Percentiles rank a stretch among this genome's conserved stretches.
Evolutionary conservation across 148 eudicot genomes (phyloP).

Genomic region (Salicornia ramosissima): DNA sequence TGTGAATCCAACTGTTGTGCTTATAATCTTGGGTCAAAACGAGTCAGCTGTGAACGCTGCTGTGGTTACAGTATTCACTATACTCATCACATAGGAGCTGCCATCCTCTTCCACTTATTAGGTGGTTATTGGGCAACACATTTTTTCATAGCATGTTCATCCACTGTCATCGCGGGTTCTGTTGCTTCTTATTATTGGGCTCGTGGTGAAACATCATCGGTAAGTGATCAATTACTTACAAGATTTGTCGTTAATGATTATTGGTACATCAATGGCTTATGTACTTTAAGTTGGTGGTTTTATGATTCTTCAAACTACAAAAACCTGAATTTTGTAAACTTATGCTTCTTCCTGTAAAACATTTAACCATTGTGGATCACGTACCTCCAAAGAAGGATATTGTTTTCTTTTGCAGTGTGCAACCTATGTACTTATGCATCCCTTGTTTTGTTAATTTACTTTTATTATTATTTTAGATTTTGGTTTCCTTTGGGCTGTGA

Average conservation of each 20-base stretch:
- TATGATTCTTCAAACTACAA: neutral
- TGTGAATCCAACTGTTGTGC: constrained; percentile 84
- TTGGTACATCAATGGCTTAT: neutral
- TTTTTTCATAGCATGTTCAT: constrained; percentile 71
- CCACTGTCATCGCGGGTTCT: constrained; percentile 93
- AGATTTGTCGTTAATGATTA: neutral
- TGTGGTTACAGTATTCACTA: constrained; percentile 80
- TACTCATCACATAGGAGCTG: constrained; percentile 77
- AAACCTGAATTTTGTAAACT: neutral
- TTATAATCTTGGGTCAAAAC: constrained; percentile 63
- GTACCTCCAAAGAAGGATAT: neutral
- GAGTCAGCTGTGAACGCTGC: constrained; percentile 84
- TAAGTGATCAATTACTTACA: constrained; percentile 30
- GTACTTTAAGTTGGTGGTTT: neutral
- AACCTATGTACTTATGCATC: neutral
- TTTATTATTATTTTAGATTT: neutral
- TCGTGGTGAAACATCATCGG: constrained; percentile 71
- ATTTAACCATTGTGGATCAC: neutral
- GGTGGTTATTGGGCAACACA: constrained; percentile 96
- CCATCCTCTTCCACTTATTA: constrained; percentile 82
- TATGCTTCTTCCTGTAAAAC: neutral
- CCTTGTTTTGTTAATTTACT: neutral
- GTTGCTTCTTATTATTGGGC: constrained; percentile 99
- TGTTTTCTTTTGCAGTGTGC: neutral
- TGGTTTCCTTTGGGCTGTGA: too few species aligned